Conservation (phyloP, 441 rosid genomes). For the Croton laevigatus region DNA sequence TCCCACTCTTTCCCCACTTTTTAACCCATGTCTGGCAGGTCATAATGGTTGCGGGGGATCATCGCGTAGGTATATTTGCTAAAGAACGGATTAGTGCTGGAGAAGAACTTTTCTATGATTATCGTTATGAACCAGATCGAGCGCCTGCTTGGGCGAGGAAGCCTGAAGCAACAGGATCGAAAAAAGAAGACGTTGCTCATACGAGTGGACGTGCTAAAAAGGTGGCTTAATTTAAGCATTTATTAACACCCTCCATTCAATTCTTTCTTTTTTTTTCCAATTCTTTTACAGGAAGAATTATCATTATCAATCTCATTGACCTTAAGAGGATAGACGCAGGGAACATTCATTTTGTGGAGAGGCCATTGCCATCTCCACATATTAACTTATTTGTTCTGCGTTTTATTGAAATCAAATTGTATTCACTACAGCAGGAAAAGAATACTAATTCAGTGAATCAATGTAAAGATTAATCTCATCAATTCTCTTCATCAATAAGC, state of each 20-base stretch:
- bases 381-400: constrained; percentile 23
- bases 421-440: constrained; percentile 16
- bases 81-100: constrained; percentile 86
- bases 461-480: constrained; percentile 4
- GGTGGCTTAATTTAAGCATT: constrained; percentile 59
- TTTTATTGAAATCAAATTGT: constrained; percentile 15
- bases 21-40: constrained; percentile 48
- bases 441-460: constrained; percentile 13
- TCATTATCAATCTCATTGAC: constrained; percentile 40
- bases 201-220: constrained; percentile 92
- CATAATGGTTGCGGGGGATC: constrained; percentile 98
- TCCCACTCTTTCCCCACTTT: neutral
- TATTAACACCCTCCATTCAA: constrained; percentile 26
- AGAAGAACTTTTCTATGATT: constrained; percentile 94
- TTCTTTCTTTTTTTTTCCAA: constrained; percentile 30
- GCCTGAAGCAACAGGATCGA: constrained; percentile 86
- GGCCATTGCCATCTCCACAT: constrained; percentile 40
- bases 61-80: constrained; percentile 93
- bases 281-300: constrained; percentile 45
- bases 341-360: constrained; percentile 31
- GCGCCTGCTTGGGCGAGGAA: constrained; percentile 99
- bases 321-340: constrained; percentile 24
- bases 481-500: neutral
- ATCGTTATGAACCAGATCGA: constrained; percentile 92
- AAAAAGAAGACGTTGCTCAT: constrained; percentile 78